phyloP scores from a whole-genome alignment of 1,284 basidiomycete species.

The Inonotus hispidus region DNA sequence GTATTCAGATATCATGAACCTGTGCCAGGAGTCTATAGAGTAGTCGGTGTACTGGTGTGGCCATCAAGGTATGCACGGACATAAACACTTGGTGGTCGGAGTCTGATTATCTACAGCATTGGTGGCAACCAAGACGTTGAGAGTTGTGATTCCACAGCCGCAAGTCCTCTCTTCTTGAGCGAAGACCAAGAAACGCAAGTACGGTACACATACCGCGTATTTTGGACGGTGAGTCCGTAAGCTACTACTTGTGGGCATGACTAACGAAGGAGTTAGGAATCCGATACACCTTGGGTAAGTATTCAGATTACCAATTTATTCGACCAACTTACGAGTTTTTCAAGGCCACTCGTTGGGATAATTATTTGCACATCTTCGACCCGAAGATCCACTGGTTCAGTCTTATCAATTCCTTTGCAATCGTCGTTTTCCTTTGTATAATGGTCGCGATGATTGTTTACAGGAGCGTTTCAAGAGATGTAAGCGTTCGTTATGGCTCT shows the following conservation, averaged over 20 bases:
- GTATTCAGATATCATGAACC: constrained; percentile 72
- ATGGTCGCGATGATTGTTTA: constrained; percentile 93
- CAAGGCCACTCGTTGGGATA: constrained; percentile 94
- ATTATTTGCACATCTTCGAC: constrained; percentile 82
- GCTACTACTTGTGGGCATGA: constrained; percentile 1
- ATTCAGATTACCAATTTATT: constrained; percentile 26
- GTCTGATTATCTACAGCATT: background rate
- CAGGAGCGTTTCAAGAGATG: constrained; percentile 85
- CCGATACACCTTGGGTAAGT: constrained; percentile 77
- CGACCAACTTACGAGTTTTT: constrained; percentile 16
- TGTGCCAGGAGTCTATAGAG: constrained; percentile 63
- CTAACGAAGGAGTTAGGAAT: constrained; percentile 49
- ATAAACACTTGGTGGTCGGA: background rate
- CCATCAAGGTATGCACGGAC: constrained; percentile 57
- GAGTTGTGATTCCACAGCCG: constrained; percentile 21
- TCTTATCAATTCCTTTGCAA: constrained; percentile 89
- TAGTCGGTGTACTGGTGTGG: constrained; percentile 92
- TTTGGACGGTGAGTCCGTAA: constrained; percentile 67
- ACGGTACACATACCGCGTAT: constrained; percentile 86
- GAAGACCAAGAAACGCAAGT: constrained; percentile 64
- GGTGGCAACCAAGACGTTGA: constrained; percentile 11
- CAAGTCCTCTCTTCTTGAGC: constrained; percentile 51
- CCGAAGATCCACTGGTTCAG: constrained; percentile 89
- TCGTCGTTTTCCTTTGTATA: constrained; percentile 85
- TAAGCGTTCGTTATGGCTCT: constrained; percentile 44